phyloP scores from a whole-genome alignment of 2,329 filamentous ascomycete species.

The Phialophora tarda region DNA sequence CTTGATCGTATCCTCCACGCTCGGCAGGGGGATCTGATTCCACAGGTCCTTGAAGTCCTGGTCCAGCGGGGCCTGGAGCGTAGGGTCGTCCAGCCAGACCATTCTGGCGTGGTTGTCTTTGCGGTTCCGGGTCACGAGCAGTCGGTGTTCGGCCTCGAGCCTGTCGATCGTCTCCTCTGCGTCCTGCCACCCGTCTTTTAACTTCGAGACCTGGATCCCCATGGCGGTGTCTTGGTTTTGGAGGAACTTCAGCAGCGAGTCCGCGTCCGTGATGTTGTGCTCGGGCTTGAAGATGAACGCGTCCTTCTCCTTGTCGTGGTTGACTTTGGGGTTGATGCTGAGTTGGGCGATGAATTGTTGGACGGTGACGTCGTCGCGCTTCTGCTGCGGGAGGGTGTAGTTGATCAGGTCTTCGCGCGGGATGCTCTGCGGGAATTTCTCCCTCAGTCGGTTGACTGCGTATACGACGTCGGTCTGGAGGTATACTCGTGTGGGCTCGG shows the following conservation, averaged over 20 bases:
- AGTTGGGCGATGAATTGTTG: constrained; percentile 28
- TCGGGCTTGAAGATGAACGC: constrained; percentile 83
- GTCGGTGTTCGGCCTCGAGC: constrained; percentile 76
- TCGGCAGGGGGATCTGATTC: constrained; percentile 78
- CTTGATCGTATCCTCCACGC: constrained; percentile 71
- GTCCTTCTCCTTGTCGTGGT: constrained; percentile 63
- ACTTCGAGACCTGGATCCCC: constrained; percentile 81
- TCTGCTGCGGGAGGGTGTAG: constrained; percentile 27
- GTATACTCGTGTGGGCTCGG: constrained; percentile 70
- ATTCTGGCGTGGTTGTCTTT: constrained; percentile 87
- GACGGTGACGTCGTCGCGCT: constrained; percentile 32
- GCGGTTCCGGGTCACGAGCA: constrained; percentile 86
- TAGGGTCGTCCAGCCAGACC: constrained; percentile 87
- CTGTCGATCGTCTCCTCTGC: constrained; percentile 75
- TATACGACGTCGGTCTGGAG: constrained; percentile 88
- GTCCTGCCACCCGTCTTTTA: constrained; percentile 96
- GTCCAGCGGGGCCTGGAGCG: constrained; percentile 76
- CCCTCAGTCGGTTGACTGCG: constrained; percentile 80
- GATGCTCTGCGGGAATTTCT: constrained; percentile 77
- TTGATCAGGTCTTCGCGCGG: constrained; percentile 63
- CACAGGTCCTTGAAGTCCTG: constrained; percentile 83
- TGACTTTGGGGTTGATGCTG: constrained; percentile 62
- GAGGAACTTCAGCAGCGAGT: constrained; percentile 78
- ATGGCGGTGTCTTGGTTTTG: constrained; percentile 81
- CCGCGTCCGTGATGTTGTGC: constrained; percentile 78